Base-by-base conservation (phyloP, 2,329 filamentous ascomycete species). In the Hirsutella minnesotensis region DNA sequence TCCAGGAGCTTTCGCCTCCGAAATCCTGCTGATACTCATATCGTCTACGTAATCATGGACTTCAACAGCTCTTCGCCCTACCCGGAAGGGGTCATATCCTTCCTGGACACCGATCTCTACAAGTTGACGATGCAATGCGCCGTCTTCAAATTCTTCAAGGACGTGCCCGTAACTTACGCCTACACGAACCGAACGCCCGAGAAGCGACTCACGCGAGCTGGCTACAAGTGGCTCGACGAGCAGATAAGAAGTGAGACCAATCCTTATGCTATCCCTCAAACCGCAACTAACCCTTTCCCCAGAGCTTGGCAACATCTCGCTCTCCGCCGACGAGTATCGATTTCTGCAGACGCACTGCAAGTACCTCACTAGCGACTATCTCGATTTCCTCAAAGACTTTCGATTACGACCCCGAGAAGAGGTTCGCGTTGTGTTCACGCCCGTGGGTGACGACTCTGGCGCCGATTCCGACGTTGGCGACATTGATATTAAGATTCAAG, bases 61-160 rank as follows among this genome's bases (percentile, higher is more conserved):
- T 81, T 81, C 63, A 79, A 81, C 60, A 77, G 72, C 65, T 75
- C 75, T 27, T 77, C 75, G 44, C 75, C 76, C 44, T 81, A 74
- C 48, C 81, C 83, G 4, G 83, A 86, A 65, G 86, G 85, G 41
- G 78, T 90, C 57, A 84, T 80, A 56, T 90, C 85, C 56, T 83
- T 92, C 57, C 71, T 92, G 43, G 86, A 92, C 57, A 90, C 84
- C 15, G 78, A 82, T 52, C 58, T 98, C 47, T 98, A 95, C 76
- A 98, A 98, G 66, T 67, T 98, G 64, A 98, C 92, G 18, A 98
- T 98, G 92, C 92, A 98, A 81, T 95, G 86, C 59, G 88, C 88
- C 47, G 83, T 96, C 50, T 75, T 94, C 52, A 94, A 94, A 64
- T 94, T 89, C 68, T 96, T 94, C 63, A 83, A 83, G 29, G 73